Conservation (phyloP, 129 eudicot species). For the Rutidosis leptorrhynchoides region DNA sequence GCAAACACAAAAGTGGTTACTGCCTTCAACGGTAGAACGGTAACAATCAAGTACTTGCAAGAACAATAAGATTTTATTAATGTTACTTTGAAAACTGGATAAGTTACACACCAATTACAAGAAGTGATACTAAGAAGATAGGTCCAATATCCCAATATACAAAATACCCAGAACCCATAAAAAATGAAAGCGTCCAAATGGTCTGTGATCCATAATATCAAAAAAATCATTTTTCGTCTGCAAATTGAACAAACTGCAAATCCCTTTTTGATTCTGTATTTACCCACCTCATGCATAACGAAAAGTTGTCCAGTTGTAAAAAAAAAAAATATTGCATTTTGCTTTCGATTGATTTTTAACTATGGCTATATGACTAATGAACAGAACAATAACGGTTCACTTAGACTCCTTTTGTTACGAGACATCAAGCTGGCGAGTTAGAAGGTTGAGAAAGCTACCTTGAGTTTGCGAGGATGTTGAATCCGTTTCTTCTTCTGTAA, state of each 20-base stretch:
- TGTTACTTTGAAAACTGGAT: too few relatives aligned
- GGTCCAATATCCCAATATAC: slow-evolving; percentile 26
- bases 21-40: too few relatives aligned
- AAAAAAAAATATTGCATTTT: slow-evolving; percentile 18
- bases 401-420: slow-evolving; percentile 42
- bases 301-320: slow-evolving; percentile 29
- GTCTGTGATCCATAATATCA: slow-evolving; percentile 21
- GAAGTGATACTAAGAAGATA: too few relatives aligned
- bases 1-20: neutral
- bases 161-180: slow-evolving; percentile 19
- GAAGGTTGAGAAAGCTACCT: slow-evolving; percentile 72
- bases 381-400: slow-evolving; percentile 30
- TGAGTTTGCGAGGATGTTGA: slow-evolving; percentile 54
- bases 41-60: too few relatives aligned
- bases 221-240: too few relatives aligned
- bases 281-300: slow-evolving; percentile 28
- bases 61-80: too few relatives aligned
- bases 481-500: slow-evolving; percentile 62
- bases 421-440: slow-evolving; percentile 49
- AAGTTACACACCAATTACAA: too few relatives aligned
- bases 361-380: slow-evolving; percentile 38
- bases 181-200: slow-evolving; percentile 3
- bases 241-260: slow-evolving; percentile 34
- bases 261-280: slow-evolving; percentile 36
- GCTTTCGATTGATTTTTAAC: slow-evolving; percentile 23